phyloP scores from a whole-genome alignment of 352 stramenopile species.

The Phytopythium delawarense region DNA sequence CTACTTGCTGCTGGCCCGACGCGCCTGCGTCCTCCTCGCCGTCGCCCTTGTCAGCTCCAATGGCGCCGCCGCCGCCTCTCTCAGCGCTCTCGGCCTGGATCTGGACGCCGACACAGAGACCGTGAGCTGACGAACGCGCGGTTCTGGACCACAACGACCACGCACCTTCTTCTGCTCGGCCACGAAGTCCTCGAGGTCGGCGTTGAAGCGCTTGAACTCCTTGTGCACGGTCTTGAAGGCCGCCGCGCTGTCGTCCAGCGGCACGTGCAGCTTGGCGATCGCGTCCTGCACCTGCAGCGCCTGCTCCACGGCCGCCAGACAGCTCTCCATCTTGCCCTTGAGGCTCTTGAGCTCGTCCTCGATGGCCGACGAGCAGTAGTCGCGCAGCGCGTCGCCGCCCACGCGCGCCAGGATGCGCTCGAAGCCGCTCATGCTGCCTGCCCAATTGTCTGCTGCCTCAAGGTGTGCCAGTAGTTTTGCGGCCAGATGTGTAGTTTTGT shows the following conservation, averaged over 20 bases:
- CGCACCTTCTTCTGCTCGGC: slow-evolving; percentile 31
- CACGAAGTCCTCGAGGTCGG: slow-evolving; percentile 43
- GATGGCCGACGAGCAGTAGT: slow-evolving; percentile 75
- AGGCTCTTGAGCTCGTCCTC: slow-evolving; percentile 63
- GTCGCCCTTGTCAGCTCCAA: slow-evolving; percentile 1
- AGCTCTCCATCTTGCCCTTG: slow-evolving; percentile 55
- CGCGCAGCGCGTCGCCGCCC: slow-evolving; percentile 57
- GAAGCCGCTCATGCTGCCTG: slow-evolving; percentile 59
- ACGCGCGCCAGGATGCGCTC: slow-evolving; percentile 71
- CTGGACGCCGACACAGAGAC: neutral
- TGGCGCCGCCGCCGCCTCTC: neutral
- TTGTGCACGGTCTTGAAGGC: slow-evolving; percentile 49
- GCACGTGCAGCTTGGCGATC: slow-evolving; percentile 57
- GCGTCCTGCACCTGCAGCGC: slow-evolving; percentile 56
- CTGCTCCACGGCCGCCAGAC: slow-evolving; percentile 49
- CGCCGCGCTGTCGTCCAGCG: slow-evolving; percentile 48
- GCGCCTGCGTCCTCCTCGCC: slow-evolving; percentile 20
- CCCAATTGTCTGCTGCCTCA: no score
- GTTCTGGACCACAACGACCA: no score
- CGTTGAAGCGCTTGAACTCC: slow-evolving; percentile 47
- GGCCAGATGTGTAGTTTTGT: no score
- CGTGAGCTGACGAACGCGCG: neutral
- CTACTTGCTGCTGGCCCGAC: slow-evolving; percentile 28
- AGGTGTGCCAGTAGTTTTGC: no score
- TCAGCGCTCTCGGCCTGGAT: neutral